These are phyloP conservation scores for Plenodomus tracheiphilus DNA, from an alignment of 2,329 filamentous ascomycete genomes.

Conservation along the genomic window DNA sequence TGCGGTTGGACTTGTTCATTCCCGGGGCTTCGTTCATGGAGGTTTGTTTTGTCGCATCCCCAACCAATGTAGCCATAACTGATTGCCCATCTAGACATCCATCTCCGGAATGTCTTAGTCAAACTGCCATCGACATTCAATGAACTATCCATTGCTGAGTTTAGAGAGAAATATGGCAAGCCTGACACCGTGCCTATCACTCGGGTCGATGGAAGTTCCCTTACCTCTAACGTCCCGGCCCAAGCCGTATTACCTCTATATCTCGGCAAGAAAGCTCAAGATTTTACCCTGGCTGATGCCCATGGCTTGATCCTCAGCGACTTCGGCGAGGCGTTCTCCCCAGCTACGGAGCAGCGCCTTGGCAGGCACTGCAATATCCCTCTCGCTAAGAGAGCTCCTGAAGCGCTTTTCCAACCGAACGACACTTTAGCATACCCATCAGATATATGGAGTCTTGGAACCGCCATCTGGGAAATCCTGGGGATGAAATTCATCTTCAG, in stretches of 20 bases:
- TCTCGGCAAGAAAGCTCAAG: slow-evolving; percentile 11
- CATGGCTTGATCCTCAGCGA: slow-evolving; percentile 12
- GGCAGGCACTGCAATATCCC: slow-evolving; percentile 11
- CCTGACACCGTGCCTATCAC: slow-evolving; percentile 11
- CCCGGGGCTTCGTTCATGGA: slow-evolving; percentile 10
- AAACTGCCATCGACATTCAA: slow-evolving; percentile 12
- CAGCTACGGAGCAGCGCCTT: slow-evolving; percentile 11
- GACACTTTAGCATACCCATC: slow-evolving; percentile 11
- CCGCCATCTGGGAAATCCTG: slow-evolving; percentile 17
- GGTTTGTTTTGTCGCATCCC: slow-evolving; percentile 2
- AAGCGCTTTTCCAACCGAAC: slow-evolving; percentile 13
- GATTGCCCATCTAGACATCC: slow-evolving; percentile 4
- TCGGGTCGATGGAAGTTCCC: slow-evolving; percentile 7
- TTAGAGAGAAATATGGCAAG: slow-evolving; percentile 9
- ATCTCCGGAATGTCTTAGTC: slow-evolving; percentile 9
- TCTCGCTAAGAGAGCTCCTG: slow-evolving; percentile 12
- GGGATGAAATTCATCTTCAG: slow-evolving; percentile 15
- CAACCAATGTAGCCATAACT: background rate
- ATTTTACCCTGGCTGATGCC: slow-evolving; percentile 11
- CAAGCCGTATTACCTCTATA: slow-evolving; percentile 12
- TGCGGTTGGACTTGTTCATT: slow-evolving; percentile 11
- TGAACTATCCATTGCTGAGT: slow-evolving; percentile 7
- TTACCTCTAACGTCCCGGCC: slow-evolving; percentile 6
- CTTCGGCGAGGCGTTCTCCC: slow-evolving; percentile 14
- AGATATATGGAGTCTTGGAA: slow-evolving; percentile 16